Evolutionary conservation across 192 early-diverging fungal species (phyloP).

Genomic region (Umbelopsis vinacea): DNA sequence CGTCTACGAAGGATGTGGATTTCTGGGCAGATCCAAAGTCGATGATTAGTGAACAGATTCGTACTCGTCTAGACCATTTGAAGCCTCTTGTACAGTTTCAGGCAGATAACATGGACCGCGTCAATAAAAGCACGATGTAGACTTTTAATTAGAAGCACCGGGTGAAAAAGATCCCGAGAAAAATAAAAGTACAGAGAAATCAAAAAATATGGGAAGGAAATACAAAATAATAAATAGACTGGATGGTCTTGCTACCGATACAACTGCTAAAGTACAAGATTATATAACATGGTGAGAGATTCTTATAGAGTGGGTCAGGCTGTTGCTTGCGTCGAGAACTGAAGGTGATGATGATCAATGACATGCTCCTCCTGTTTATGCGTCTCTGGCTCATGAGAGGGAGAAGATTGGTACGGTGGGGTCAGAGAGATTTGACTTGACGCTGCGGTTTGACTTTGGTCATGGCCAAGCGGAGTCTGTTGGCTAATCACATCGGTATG

Average conservation of each 20-base stretch:
- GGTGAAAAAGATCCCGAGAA: neutral
- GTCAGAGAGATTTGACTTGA: neutral
- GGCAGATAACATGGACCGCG: constrained; percentile 26
- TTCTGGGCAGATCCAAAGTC: constrained; percentile 31
- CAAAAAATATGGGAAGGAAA: neutral
- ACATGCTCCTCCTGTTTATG: neutral
- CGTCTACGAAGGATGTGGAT: constrained; percentile 28
- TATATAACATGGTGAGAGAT: neutral
- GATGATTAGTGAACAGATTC: constrained; percentile 28
- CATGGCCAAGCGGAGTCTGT: constrained; percentile 14
- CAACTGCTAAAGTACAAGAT: neutral
- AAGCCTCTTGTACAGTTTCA: constrained; percentile 21
- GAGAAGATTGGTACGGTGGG: neutral
- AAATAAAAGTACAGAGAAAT: neutral
- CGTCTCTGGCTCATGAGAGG: neutral
- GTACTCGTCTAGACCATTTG: constrained; percentile 28
- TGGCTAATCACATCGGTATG: constrained; percentile 42
- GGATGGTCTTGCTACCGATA: too few relatives aligned
- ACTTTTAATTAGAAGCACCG: neutral
- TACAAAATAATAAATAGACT: neutral
- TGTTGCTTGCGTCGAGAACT: constrained; percentile 7
- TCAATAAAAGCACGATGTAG: constrained; percentile 35
- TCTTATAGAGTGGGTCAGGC: neutral
- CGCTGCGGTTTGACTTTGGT: neutral
- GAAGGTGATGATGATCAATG: neutral